Conservation (phyloP, 768 basidiomycete species). For the Mycena capillaripes region DNA sequence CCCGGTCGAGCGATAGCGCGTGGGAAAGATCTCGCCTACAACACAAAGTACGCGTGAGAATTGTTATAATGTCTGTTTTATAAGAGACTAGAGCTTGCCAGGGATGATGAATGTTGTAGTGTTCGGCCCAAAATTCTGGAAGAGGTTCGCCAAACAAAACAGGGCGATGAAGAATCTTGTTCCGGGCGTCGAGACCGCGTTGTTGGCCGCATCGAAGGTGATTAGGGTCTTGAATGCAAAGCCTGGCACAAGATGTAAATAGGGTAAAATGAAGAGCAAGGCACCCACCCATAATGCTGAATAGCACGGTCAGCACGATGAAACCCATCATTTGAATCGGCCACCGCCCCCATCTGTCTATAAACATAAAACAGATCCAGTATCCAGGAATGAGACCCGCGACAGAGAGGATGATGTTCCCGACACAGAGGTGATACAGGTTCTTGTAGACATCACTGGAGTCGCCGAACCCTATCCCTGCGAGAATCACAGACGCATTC, state of each 20-base stretch:
- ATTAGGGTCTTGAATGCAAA: conserved; percentile 74
- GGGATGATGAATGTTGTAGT: conserved; percentile 86
- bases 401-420: conserved; percentile 82
- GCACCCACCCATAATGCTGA: conserved; percentile 75
- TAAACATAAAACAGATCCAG: conserved; percentile 70
- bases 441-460: conserved; percentile 66
- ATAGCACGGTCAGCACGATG: conserved; percentile 71
- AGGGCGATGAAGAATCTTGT: conserved; percentile 80
- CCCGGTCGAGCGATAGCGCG: conserved; percentile 87
- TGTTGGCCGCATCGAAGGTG: conserved; percentile 38
- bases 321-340: conserved; percentile 88
- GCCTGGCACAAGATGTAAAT: conserved; percentile 48
- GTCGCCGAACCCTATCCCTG: conserved; percentile 74
- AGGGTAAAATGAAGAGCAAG: conserved; percentile 23
- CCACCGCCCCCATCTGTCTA: conserved; percentile 86
- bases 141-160: conserved; percentile 88
- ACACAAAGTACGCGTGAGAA: neutral
- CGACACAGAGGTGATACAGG: conserved; percentile 75
- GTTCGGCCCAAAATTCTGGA: conserved; percentile 92
- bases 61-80: neutral
- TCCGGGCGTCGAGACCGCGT: conserved; percentile 42
- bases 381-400: conserved; percentile 90
- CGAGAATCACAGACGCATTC: conserved; percentile 83
- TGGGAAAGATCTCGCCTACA: conserved; percentile 86
- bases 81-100: conserved; percentile 71